These are phyloP conservation scores for thale cress (Arabidopsis thaliana) DNA, from an alignment of 345 rosid genomes.

Conservation along the genomic window DNA sequence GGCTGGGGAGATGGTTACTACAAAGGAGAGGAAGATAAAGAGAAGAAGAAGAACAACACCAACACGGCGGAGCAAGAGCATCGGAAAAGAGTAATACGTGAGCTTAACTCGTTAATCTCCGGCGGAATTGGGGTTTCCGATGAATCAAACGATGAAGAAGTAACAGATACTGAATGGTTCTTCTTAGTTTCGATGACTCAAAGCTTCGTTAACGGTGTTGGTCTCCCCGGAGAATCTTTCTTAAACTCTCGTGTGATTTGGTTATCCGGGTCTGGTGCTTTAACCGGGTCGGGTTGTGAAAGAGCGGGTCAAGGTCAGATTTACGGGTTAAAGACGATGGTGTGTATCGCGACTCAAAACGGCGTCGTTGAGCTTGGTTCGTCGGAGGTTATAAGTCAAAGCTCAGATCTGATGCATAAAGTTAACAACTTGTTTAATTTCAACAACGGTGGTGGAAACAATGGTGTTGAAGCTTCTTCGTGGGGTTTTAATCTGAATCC, in stretches of 20 bases:
- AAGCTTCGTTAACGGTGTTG: conserved; percentile 73
- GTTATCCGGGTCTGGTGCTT: conserved; percentile 71
- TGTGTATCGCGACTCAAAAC: conserved; percentile 79
- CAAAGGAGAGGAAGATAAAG: conserved; percentile 85
- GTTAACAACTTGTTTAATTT: conserved; percentile 74
- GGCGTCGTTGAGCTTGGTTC: conserved; percentile 98
- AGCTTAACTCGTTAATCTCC: conserved; percentile 87
- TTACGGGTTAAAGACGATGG: conserved; percentile 84
- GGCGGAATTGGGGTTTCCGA: conserved; percentile 57
- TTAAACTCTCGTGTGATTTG: conserved; percentile 65
- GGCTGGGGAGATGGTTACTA: conserved; percentile 99
- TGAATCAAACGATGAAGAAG: conserved; percentile 82
- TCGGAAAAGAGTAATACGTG: conserved; percentile 84
- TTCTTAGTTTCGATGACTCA: conserved; percentile 97
- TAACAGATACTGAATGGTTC: conserved; percentile 98
- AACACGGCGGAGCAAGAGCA: conserved; percentile 77
- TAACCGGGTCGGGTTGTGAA: conserved; percentile 71
- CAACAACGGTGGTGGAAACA: conserved; percentile 48
- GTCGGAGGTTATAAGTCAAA: conserved; percentile 69
- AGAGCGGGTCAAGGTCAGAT: conserved; percentile 77
- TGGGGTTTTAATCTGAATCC: conserved; percentile 59
- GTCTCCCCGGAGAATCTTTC: conserved; percentile 81
- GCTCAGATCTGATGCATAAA: conserved; percentile 87
- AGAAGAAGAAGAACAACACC: conserved; percentile 49
- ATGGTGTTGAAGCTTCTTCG: conserved; percentile 75